Evolutionary conservation across 352 stramenopile genomes (phyloP).

Genomic region (Globisporangium nunn): DNA sequence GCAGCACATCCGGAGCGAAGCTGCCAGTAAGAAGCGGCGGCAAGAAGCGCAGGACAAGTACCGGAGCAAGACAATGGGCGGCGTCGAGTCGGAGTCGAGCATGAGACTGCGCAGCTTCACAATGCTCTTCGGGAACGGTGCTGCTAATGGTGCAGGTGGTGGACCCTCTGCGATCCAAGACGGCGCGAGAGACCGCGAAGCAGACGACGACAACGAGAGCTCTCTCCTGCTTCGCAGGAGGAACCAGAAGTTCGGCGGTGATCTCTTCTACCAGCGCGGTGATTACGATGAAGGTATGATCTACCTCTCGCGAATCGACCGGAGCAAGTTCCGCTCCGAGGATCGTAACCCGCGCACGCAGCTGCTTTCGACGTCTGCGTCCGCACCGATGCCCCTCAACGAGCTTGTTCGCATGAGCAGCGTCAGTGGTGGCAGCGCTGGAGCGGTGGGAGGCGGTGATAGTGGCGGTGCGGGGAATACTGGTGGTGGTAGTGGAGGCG

Average conservation of each 20-base stretch:
- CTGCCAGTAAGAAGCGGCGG: slow-evolving; percentile 67
- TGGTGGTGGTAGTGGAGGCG: too few species aligned
- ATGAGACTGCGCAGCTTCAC: slow-evolving; percentile 53
- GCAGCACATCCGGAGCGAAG: slow-evolving; percentile 79
- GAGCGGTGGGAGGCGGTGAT: neutral
- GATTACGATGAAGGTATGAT: slow-evolving; percentile 83
- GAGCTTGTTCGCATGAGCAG: slow-evolving; percentile 35
- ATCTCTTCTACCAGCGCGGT: slow-evolving; percentile 82
- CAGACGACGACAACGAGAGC: slow-evolving; percentile 10
- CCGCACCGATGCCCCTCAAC: slow-evolving; percentile 36
- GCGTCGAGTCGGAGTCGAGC: slow-evolving; percentile 13
- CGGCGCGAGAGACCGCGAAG: neutral
- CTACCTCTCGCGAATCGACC: slow-evolving; percentile 79
- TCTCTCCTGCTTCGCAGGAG: slow-evolving; percentile 16
- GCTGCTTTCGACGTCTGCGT: slow-evolving; percentile 34
- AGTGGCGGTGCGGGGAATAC: too few species aligned
- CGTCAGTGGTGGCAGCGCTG: neutral
- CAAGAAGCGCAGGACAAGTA: slow-evolving; percentile 83
- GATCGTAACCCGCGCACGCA: slow-evolving; percentile 48
- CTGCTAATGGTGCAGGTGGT: neutral
- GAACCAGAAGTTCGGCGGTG: slow-evolving; percentile 45
- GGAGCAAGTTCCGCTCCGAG: slow-evolving; percentile 52
- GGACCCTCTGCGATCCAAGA: neutral
- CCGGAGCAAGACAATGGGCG: slow-evolving; percentile 24
- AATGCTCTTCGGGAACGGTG: slow-evolving; percentile 33